A percentile compares a stretch with the other conserved stretches of the same genome.
Evolutionary conservation across 176 grass and related monocot species (phyloP).

Genomic region (Bonia amplexicaulis): DNA sequence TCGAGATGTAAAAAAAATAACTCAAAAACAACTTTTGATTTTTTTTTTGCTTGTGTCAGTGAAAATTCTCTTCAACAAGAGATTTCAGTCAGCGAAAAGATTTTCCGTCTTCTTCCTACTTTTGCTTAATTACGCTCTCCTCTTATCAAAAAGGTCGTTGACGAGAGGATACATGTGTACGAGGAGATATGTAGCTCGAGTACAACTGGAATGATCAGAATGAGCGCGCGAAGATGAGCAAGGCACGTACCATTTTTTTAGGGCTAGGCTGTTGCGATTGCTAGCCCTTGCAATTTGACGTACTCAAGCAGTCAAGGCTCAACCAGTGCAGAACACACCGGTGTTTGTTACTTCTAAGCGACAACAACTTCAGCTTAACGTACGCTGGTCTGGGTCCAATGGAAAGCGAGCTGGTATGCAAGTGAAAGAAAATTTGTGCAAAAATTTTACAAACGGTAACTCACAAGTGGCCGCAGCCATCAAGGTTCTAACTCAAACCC

Average conservation of each 20-base stretch:
- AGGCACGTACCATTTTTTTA: neutral
- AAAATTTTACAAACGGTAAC: neutral
- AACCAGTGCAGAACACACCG: neutral
- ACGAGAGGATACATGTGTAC: slow-evolving; percentile 25
- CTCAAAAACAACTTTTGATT: neutral
- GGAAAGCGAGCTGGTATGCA: neutral
- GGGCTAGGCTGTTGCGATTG: neutral
- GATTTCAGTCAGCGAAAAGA: neutral
- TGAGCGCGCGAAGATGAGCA: slow-evolving; percentile 13
- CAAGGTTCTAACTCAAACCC: neutral
- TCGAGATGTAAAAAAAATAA: slow-evolving; percentile 23
- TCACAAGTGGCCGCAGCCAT: neutral
- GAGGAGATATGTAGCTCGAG: neutral
- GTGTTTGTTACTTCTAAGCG: neutral
- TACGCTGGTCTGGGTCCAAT: neutral
- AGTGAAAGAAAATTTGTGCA: neutral
- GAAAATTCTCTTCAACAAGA: neutral
- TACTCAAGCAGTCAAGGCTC: neutral
- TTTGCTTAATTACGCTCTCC: neutral
- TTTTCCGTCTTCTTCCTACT: neutral
- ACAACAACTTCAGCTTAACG: slow-evolving; percentile 10
- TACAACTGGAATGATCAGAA: slow-evolving; percentile 30
- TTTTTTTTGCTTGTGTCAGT: neutral
- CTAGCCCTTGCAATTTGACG: neutral
- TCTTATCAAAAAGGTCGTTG: neutral